Evolutionary conservation across 768 basidiomycete genomes (phyloP).

Genomic region (Rhodotorula sphaerocarpa): DNA sequence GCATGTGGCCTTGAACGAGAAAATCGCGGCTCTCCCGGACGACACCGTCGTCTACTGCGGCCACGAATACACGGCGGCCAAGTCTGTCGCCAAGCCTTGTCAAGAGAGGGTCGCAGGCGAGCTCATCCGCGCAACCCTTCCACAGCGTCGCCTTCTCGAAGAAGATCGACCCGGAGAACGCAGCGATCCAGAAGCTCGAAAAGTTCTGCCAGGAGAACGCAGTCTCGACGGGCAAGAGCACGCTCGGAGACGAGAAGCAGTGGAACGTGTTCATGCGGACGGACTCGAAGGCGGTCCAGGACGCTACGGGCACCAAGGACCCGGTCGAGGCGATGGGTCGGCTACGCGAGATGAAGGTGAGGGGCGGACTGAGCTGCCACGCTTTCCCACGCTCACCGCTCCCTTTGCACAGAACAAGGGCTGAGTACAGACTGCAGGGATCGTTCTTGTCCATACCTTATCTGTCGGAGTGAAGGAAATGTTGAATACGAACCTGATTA

Average conservation of each 20-base stretch:
- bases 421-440: not conserved
- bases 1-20: constrained; percentile 61
- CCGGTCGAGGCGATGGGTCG: constrained; percentile 61
- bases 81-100: constrained; percentile 15
- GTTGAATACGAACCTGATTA: no score
- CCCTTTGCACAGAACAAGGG: constrained; percentile 22
- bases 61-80: constrained; percentile 70
- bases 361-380: no score
- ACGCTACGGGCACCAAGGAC: constrained; percentile 50
- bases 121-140: not conserved
- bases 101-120: not conserved
- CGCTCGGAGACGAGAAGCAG: constrained; percentile 82
- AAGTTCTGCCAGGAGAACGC: constrained; percentile 55
- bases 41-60: constrained; percentile 76
- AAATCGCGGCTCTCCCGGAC: constrained; percentile 63
- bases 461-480: no score
- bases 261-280: constrained; percentile 96
- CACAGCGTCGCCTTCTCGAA: constrained; percentile 27
- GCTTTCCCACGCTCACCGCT: not conserved
- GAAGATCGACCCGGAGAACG: constrained; percentile 49
- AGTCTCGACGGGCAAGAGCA: constrained; percentile 69
- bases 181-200: constrained; percentile 55
- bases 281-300: constrained; percentile 55
- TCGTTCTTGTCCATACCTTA: no score
- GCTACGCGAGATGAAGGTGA: constrained; percentile 62